Conservation (phyloP, 2,329 filamentous ascomycete genomes). For the Diaporthe vexans region DNA sequence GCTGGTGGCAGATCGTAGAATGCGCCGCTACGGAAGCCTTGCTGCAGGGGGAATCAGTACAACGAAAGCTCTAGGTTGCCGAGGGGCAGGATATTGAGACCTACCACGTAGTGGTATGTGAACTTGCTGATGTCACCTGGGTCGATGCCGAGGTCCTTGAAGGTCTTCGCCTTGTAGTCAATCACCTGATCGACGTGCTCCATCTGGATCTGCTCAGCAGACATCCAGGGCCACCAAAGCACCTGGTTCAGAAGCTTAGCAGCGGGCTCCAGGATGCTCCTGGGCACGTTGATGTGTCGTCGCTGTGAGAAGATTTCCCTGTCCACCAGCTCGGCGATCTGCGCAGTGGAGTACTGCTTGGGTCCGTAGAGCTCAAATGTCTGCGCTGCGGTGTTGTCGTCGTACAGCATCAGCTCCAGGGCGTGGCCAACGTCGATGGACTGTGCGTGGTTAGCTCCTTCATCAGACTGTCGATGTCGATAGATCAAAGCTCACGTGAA, state of each 20-base stretch:
- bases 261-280: conserved; percentile 80
- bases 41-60: conserved; percentile 63
- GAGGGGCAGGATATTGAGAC: conserved; percentile 49
- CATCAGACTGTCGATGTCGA: background rate
- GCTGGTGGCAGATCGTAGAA: conserved; percentile 95
- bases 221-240: conserved; percentile 90
- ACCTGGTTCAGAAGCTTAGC: conserved; percentile 82
- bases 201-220: conserved; percentile 87
- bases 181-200: conserved; percentile 96
- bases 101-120: conserved; percentile 94
- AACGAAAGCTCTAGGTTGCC: background rate
- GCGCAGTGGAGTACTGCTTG: conserved; percentile 88
- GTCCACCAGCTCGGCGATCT: conserved; percentile 91
- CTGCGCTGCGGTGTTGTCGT: conserved; percentile 90
- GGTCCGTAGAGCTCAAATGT: conserved; percentile 97
- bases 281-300: conserved; percentile 92
- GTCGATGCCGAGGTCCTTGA: conserved; percentile 92
- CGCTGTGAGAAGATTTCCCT: conserved; percentile 92
- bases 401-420: conserved; percentile 89
- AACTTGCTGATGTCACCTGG: conserved; percentile 87
- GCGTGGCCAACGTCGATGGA: conserved; percentile 91
- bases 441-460: conserved; percentile 56
- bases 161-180: conserved; percentile 92
- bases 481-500: conserved; percentile 75
- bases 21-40: conserved; percentile 89